Conservation (phyloP, 345 rosid species). For the Ricinus communis region DNA sequence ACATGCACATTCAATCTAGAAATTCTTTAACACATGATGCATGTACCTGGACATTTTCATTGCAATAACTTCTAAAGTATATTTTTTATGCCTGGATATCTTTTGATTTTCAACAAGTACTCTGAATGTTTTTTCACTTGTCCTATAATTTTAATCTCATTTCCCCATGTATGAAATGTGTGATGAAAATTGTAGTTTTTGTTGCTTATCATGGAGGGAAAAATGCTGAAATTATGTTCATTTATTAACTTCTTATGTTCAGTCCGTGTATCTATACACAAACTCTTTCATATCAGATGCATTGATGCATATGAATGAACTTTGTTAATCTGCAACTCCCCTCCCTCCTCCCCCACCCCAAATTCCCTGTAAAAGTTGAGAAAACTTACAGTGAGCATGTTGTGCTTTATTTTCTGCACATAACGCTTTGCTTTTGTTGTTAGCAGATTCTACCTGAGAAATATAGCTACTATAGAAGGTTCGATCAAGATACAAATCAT, state of each 20-base stretch:
- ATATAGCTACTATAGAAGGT: slow-evolving; percentile 80
- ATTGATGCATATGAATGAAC: not conserved
- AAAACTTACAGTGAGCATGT: no score
- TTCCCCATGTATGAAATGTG: not conserved
- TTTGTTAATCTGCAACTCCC: no score
- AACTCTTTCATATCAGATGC: not conserved
- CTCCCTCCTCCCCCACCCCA: no score
- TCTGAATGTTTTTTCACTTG: not conserved
- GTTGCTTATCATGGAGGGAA: not conserved
- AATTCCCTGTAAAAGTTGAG: not conserved
- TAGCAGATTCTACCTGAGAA: slow-evolving; percentile 91
- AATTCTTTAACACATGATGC: not conserved
- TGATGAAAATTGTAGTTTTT: not conserved
- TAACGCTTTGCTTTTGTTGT: not conserved
- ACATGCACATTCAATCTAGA: not conserved
- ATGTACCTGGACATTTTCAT: not conserved
- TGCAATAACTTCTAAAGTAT: not conserved
- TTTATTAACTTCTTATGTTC: not conserved
- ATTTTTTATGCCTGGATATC: not conserved
- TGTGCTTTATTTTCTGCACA: not conserved
- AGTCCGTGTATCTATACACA: not conserved
- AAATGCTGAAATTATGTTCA: not conserved
- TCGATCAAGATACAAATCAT: slow-evolving; percentile 49
- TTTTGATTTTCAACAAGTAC: not conserved
- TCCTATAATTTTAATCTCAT: not conserved